Evolutionary conservation across 169 alveolate genomes (phyloP).

Genomic region (Plasmodium vinckei): DNA sequence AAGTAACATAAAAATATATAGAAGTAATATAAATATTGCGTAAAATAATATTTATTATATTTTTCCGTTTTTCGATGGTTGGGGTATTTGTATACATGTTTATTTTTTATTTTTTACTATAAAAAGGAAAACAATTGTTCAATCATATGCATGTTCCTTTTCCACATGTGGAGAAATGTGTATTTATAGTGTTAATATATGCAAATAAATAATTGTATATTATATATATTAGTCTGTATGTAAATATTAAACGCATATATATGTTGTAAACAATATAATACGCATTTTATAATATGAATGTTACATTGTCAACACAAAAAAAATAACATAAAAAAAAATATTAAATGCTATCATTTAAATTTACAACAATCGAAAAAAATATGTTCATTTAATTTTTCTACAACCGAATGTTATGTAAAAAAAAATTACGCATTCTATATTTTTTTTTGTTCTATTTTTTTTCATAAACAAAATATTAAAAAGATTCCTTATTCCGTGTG

Average conservation of each 20-base stretch:
- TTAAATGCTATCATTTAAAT: constrained; percentile 13
- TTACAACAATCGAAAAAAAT: constrained; percentile 39
- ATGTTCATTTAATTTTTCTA: constrained; percentile 39
- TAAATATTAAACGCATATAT: constrained; percentile 1
- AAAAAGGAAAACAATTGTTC: constrained; percentile 2
- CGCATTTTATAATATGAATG: constrained; percentile 28
- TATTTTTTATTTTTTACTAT: constrained; percentile 3
- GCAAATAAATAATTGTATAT: constrained; percentile 8
- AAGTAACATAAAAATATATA: neutral
- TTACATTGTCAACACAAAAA: constrained; percentile 21
- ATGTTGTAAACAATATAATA: constrained; percentile 7
- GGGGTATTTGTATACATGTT: neutral
- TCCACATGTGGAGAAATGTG: constrained; percentile 7
- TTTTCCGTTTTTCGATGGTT: neutral
- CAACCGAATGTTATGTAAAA: constrained; percentile 43
- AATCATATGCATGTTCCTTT: constrained; percentile 28
- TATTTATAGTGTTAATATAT: neutral
- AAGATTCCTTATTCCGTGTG: constrained; percentile 64
- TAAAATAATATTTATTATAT: neutral
- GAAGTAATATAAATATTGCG: neutral
- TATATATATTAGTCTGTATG: constrained; percentile 12
- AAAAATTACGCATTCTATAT: constrained; percentile 43
- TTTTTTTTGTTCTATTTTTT: constrained; percentile 1
- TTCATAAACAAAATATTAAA: constrained; percentile 30
- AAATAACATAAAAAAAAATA: constrained; percentile 21